Evolutionary conservation across 2,329 filamentous ascomycete species (phyloP), one percentile per base, ranked within the genome.

Genomic region (Epichloe gansuensis): DNA sequence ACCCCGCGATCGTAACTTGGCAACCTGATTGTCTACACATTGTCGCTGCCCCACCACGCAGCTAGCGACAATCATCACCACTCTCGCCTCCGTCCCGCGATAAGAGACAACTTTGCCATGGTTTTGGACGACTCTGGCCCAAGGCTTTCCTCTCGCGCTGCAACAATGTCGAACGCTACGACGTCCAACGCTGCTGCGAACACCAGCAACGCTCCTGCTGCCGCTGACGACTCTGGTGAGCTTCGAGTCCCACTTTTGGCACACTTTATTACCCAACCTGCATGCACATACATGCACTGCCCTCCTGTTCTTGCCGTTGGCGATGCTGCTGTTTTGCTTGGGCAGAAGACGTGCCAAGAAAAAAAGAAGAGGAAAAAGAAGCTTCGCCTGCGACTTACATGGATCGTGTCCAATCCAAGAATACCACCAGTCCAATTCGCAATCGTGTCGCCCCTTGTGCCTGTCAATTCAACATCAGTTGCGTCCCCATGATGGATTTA

Each of bases 221-320:
- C 44, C 23, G 21, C 44, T 56, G 68, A 71, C 56, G 68, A 72
- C 56, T 67, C 67, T 69, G 69, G 69, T 72, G 68, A 70, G 69
- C 55, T 53, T 47, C 46, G 47, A 50, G 55, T 48, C 43, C 52
- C 55, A 48, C 53, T 55, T 47, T 46, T 17, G 42, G 21, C 37
- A 25, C 49, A 51, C 48, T 41, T 15, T 35, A 23, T 15, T 35
- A 23, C 23, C 28, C 25, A 25, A 11, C 41, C 44, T 52, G 53
- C 48, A 48, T 55, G 58, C 59, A 37, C 34, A 17, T 21, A 21
- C 17, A 21, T 21, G 31, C 46, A 58, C 56, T 66, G 62, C 66
- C 66, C 63, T 68, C 65, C 60, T 62, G 61, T 62, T 64, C 59
- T 58, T 61, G 49, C 58, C 13, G n/a, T 34, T 42, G 13, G 44